These are phyloP conservation scores for Candida andamanensis DNA, from an alignment of 805 yeast genomes.

Conservation along the genomic window DNA sequence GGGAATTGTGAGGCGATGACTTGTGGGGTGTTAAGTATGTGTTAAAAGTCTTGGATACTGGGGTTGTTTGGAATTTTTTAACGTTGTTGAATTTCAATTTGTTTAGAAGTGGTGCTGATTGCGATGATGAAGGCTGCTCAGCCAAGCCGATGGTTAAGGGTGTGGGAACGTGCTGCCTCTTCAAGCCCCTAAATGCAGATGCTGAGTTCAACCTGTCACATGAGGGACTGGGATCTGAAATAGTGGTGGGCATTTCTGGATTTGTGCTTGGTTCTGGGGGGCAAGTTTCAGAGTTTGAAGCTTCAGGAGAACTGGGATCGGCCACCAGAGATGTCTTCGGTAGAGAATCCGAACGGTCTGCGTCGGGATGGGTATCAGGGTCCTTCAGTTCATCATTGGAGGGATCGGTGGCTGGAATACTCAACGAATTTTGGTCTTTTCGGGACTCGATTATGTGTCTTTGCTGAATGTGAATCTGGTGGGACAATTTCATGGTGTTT, in stretches of 20 bases:
- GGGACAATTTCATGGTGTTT: slow-evolving; percentile 25
- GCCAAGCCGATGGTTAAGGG: slow-evolving; percentile 20
- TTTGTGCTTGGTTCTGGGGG: too few species aligned
- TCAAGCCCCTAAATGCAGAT: slow-evolving; percentile 18
- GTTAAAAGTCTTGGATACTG: slow-evolving; percentile 7
- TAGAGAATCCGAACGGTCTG: not conserved
- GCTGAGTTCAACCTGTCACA: slow-evolving; percentile 4
- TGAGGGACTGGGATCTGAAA: not conserved
- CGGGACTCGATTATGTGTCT: slow-evolving; percentile 26
- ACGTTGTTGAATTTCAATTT: slow-evolving; percentile 1
- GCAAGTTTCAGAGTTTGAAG: not conserved
- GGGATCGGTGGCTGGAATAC: slow-evolving; percentile 1
- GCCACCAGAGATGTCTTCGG: not conserved
- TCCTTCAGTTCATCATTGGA: slow-evolving; percentile 2
- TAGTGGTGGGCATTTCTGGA: too few species aligned
- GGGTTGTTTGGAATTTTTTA: slow-evolving; percentile 8
- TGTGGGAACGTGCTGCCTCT: slow-evolving; percentile 27
- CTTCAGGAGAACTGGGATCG: not conserved
- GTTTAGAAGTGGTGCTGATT: slow-evolving; percentile 28
- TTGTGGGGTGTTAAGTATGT: slow-evolving; percentile 14
- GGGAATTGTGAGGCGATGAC: slow-evolving; percentile 8
- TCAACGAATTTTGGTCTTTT: slow-evolving; percentile 1
- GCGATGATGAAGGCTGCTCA: slow-evolving; percentile 17
- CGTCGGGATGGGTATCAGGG: slow-evolving; percentile 3
- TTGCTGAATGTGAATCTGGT: slow-evolving; percentile 31